Evolutionary conservation across 2,329 filamentous ascomycete species (phyloP), one percentile per base, ranked within the genome.

Genomic region (Cercospora canescens): DNA sequence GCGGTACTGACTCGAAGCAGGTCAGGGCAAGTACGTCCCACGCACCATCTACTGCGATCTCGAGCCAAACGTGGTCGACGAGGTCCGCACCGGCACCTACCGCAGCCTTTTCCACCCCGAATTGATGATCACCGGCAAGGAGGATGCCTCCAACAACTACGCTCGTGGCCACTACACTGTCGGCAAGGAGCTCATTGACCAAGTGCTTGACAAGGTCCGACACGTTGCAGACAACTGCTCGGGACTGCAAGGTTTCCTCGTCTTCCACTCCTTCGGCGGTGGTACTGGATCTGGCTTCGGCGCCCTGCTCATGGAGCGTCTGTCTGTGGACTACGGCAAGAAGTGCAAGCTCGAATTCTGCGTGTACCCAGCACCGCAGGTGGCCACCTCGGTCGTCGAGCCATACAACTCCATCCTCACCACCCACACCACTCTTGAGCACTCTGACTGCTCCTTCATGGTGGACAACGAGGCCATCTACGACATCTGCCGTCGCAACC

Each of bases 341-440:
- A 99, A 99, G 91, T 96, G 92, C 88, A 99, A 99, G 90, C 89
- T 99, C 71, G 95, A 99, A 84, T 99, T 99, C 88, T 97, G 93
- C 78, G 94, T 99, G 79, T 99, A 99, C 86, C 95, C 95, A 78
- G 94, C 95, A 74, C 95, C 95, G 67, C 94, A 97, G 86, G 95
- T 95, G 74, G 93, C 94, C 75, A 97, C 94, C 77, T 96, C 95
- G 52, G 94, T 99, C 68, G 95, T 99, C 72, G 95, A 99, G 89
- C 95, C 95, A 68, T 99, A 99, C 89, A 99, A 99, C 89, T 97
- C 95, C 60, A 97, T 98, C 80, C 89, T 99, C 74, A 97, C 95
- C 76, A 98, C 95, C 71, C 95, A 99, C 89, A 98, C 94, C 79
- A 98, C 95, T 72, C 90, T 99, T 65, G 95, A 99, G 88, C 94